phyloP scores from a whole-genome alignment of 106 monocot species.

The Allium fistulosum region DNA sequence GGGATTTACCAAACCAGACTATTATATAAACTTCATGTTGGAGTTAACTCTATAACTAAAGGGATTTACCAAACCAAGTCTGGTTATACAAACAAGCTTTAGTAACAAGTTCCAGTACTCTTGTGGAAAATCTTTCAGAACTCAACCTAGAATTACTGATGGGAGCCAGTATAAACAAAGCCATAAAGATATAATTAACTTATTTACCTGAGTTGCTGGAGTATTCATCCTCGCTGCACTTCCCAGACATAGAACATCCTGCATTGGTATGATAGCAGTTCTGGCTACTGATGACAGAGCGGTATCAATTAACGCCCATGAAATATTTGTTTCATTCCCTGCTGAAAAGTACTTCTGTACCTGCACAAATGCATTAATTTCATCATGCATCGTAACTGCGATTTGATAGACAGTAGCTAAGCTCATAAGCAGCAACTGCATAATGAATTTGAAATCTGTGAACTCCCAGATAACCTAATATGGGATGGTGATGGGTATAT shows the following conservation, averaged over 20 bases:
- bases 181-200: too few species aligned
- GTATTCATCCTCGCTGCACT: slow-evolving; percentile 88
- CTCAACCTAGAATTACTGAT: too few species aligned
- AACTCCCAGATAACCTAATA: too few species aligned
- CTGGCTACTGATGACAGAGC: slow-evolving; percentile 79
- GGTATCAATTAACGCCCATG: slow-evolving; percentile 63
- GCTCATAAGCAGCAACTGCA: too few species aligned
- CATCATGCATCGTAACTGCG: too few species aligned
- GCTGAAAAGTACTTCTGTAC: slow-evolving; percentile 44
- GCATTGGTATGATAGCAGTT: slow-evolving; percentile 70
- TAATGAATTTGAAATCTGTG: too few species aligned
- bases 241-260: slow-evolving; percentile 73
- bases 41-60: neutral
- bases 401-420: too few species aligned
- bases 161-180: too few species aligned
- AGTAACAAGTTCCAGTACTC: too few species aligned
- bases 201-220: slow-evolving; percentile 86
- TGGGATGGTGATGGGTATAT: too few species aligned
- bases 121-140: too few species aligned
- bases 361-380: slow-evolving; percentile 17
- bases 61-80: neutral
- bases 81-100: neutral
- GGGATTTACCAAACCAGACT: neutral
- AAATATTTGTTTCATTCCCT: slow-evolving; percentile 30
- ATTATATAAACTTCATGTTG: too few species aligned